A percentile compares a stretch with the other conserved stretches of the same genome.
phyloP scores from a whole-genome alignment of 163 green algal genomes.

The Coccomyxa subellipsoidea region DNA sequence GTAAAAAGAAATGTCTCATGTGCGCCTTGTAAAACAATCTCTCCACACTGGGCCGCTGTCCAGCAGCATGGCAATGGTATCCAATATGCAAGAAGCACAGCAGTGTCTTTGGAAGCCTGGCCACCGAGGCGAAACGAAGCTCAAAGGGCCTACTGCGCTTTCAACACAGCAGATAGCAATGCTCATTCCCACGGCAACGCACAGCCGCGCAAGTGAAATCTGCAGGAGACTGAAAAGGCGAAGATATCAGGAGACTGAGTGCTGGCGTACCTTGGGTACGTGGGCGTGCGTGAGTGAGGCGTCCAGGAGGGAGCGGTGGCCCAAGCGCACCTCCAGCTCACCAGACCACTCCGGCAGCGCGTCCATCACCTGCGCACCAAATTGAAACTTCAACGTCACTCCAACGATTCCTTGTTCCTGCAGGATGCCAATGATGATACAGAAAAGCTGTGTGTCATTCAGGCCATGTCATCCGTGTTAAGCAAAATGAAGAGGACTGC shows the following conservation, averaged over 20 bases:
- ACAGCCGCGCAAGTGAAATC: too few relatives aligned
- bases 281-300: slow-evolving; percentile 30
- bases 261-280: slow-evolving; percentile 15
- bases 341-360: slow-evolving; percentile 40
- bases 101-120: too few relatives aligned
- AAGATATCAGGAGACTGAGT: neutral
- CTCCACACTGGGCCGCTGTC: too few relatives aligned
- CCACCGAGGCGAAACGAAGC: too few relatives aligned
- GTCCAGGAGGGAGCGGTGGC: slow-evolving; percentile 53
- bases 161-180: too few relatives aligned
- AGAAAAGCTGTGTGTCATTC: too few relatives aligned
- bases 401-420: neutral
- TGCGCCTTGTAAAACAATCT: too few relatives aligned
- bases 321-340: slow-evolving; percentile 64
- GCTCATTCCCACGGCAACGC: too few relatives aligned
- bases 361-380: slow-evolving; percentile 49
- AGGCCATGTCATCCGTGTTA: neutral
- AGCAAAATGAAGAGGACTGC: neutral
- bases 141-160: too few relatives aligned
- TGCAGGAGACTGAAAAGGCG: neutral
- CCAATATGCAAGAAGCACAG: too few relatives aligned
- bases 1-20: too few relatives aligned
- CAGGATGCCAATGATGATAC: too few relatives aligned
- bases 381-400: neutral
- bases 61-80: slow-evolving; percentile 2